These are phyloP conservation scores for Myxozyma kluyveri DNA, from an alignment of 805 yeast genomes.

Conservation along the genomic window DNA sequence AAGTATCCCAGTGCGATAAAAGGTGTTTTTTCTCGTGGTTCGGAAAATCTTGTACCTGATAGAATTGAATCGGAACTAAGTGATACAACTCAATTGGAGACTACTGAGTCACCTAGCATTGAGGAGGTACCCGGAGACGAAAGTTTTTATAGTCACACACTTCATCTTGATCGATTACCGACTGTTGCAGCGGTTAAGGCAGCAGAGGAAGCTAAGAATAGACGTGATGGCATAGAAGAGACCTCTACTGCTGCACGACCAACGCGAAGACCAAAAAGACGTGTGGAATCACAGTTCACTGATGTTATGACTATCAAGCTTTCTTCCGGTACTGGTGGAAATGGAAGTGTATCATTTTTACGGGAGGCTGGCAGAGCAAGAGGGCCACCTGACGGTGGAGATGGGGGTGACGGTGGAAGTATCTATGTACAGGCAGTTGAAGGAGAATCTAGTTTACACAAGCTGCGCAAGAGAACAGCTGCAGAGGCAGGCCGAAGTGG, in stretches of 20 bases:
- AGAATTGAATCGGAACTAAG: no score
- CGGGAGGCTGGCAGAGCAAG: slow-evolving; percentile 78
- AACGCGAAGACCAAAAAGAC: slow-evolving; percentile 3
- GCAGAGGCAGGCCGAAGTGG: slow-evolving; percentile 77
- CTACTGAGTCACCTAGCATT: no score
- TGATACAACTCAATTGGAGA: no score
- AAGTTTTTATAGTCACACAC: slow-evolving; percentile 2
- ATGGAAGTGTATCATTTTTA: slow-evolving; percentile 80
- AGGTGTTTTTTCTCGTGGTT: no score
- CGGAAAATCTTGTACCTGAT: no score
- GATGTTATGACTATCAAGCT: slow-evolving; percentile 70
- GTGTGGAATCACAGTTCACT: slow-evolving; percentile 41
- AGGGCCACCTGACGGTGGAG: slow-evolving; percentile 99
- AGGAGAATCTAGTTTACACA: slow-evolving; percentile 68
- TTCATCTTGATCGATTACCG: slow-evolving; percentile 3
- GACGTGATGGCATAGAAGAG: background rate
- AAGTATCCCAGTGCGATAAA: no score
- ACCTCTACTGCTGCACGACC: background rate
- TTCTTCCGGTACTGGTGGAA: slow-evolving; percentile 81
- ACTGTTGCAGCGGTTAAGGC: background rate
- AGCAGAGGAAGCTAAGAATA: slow-evolving; percentile 2
- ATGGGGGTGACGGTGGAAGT: slow-evolving; percentile 92
- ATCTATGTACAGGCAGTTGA: slow-evolving; percentile 78
- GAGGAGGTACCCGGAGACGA: slow-evolving; percentile 2
- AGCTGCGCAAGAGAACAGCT: slow-evolving; percentile 60